A percentile compares a stretch with the other conserved stretches of the same genome.
Evolutionary conservation across 1,284 basidiomycete genomes (phyloP).

Genomic region (Chondrostereum purpureum): DNA sequence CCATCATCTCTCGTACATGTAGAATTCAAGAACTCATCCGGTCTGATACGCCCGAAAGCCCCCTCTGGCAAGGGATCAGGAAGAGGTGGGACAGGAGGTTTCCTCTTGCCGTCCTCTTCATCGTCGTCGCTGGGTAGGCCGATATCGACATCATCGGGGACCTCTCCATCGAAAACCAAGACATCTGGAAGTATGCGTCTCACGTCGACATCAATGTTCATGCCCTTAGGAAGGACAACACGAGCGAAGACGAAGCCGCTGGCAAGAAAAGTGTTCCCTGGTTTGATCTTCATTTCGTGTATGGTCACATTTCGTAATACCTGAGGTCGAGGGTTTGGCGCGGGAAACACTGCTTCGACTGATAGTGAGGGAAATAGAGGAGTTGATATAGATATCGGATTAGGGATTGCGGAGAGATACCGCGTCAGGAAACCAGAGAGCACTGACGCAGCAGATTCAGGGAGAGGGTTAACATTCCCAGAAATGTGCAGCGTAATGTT

Average conservation of each 20-base stretch:
- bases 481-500: slow-evolving; percentile 55
- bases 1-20: slow-evolving; percentile 34
- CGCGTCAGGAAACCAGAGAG: slow-evolving; percentile 56
- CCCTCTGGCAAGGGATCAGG: slow-evolving; percentile 58
- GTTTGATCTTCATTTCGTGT: slow-evolving; percentile 63
- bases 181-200: slow-evolving; percentile 64
- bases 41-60: slow-evolving; percentile 68
- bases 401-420: slow-evolving; percentile 50
- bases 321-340: slow-evolving; percentile 51
- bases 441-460: slow-evolving; percentile 33
- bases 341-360: slow-evolving; percentile 53
- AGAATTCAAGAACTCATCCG: slow-evolving; percentile 60
- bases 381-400: slow-evolving; percentile 51
- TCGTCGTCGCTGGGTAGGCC: slow-evolving; percentile 2
- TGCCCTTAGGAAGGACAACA: slow-evolving; percentile 59
- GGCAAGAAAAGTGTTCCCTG: slow-evolving; percentile 49
- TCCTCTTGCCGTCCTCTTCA: slow-evolving; percentile 15
- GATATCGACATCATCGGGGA: slow-evolving; percentile 29
- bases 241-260: slow-evolving; percentile 60
- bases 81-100: slow-evolving; percentile 39
- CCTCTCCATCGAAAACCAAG: slow-evolving; percentile 66
- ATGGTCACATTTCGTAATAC: slow-evolving; percentile 67
- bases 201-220: slow-evolving; percentile 56
- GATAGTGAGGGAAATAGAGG: slow-evolving; percentile 42
- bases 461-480: slow-evolving; percentile 55